Evolutionary conservation across 1,284 basidiomycete genomes (phyloP).

Genomic region (Tilletia caries): DNA sequence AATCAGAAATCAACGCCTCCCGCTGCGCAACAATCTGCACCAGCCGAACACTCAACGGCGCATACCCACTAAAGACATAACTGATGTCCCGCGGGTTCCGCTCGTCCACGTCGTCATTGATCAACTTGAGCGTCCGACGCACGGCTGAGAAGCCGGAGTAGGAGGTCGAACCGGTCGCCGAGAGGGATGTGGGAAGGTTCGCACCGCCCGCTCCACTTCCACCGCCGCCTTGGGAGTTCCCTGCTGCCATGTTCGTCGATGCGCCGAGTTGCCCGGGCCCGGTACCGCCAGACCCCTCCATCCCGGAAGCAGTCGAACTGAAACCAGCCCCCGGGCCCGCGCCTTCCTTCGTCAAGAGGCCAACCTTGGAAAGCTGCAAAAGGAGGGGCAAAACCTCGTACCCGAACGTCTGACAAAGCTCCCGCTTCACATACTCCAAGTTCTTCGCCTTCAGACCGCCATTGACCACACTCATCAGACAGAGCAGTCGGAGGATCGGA

Average conservation of each 20-base stretch:
- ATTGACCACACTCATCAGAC: conserved; percentile 75
- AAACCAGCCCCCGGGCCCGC: neutral
- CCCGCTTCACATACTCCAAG: conserved; percentile 83
- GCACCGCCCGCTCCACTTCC: neutral
- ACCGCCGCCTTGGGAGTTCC: too few relatives aligned
- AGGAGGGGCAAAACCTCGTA: conserved; percentile 82
- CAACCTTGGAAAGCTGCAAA: conserved; percentile 70
- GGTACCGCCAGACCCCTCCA: neutral
- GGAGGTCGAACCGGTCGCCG: neutral
- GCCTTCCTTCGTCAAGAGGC: conserved; percentile 58
- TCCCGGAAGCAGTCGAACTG: neutral
- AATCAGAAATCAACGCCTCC: conserved; percentile 66
- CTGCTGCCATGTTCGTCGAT: too few relatives aligned
- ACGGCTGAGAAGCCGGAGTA: conserved; percentile 64
- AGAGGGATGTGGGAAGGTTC: neutral
- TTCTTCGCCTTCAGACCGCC: conserved; percentile 83
- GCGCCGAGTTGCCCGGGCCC: too few relatives aligned
- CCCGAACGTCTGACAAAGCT: conserved; percentile 91
- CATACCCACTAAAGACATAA: conserved; percentile 94
- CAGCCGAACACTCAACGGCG: conserved; percentile 83
- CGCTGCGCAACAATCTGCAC: conserved; percentile 90
- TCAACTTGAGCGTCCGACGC: conserved; percentile 79
- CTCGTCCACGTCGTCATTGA: conserved; percentile 81
- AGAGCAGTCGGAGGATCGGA: conserved; percentile 67
- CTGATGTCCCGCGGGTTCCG: conserved; percentile 79